Base-by-base conservation (phyloP, 495 filamentous ascomycete genomes). In the Haplographium delicatum region DNA sequence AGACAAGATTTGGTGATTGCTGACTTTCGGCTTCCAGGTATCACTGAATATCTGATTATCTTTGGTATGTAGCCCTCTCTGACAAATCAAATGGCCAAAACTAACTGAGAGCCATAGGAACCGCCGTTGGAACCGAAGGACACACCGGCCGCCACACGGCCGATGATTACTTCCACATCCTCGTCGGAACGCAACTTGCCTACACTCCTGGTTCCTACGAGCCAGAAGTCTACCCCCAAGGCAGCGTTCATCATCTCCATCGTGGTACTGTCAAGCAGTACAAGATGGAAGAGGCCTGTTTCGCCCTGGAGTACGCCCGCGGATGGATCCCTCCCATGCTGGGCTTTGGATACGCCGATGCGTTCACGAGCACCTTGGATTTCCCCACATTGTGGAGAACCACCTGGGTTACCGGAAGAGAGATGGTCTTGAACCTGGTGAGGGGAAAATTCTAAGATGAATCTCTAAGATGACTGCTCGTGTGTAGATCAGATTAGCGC, bases 291-390 rank as follows among this genome's bases (percentile, higher is more conserved):
- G 75, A 75, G 37, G 75, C 75, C 37, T 94, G 88, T 76, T 91
- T 88, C 63, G 88, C 88, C 34, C 79, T 94, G 44, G 88, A 93
- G 74, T 88, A 91, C 70, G 88, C 88, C 20, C 80, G 86, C 58
- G 88, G 88, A 59, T 93, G 86, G 86, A 91, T 94, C 66, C 88
- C 88, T 44, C 84, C 83, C 52, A 93, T 94, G 88, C 71, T 94
- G 23, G 81, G 83, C 67, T 93, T 94, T 68, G 88, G 88, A 15
- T 91, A 82, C 62, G 84, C 87, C 55, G 88, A 93, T 72, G 81
- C 76, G 49, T 73, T 91, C 51, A 78, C 73, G 42, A 85, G 80
- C 62, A 90, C 85, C 5, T 72, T 91, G 46, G 87, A 93, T 62
- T 73, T 91, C 65, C 78, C 74, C 4, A 91, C 88, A 19, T 65